Evolutionary conservation across 1,284 basidiomycete genomes (phyloP).

Genomic region (Amylostereum chailletii): DNA sequence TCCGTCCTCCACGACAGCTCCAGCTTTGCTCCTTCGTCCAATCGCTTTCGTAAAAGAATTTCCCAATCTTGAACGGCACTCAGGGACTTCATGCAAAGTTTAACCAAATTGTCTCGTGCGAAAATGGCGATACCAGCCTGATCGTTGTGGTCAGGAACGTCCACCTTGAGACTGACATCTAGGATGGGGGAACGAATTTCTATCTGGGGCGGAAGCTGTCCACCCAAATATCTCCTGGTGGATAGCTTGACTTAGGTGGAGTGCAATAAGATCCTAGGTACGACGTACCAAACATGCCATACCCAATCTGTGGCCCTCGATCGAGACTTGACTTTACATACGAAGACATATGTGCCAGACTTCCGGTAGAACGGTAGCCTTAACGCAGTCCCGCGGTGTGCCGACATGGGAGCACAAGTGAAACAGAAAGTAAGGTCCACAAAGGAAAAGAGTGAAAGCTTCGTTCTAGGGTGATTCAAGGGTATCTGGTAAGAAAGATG

Average conservation of each 20-base stretch:
- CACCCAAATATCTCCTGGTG: constrained; percentile 53
- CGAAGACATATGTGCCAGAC: constrained; percentile 69
- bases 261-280: not conserved
- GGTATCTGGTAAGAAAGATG: constrained; percentile 65
- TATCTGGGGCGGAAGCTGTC: constrained; percentile 33
- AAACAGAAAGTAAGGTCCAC: constrained; percentile 76
- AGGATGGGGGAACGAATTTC: constrained; percentile 39
- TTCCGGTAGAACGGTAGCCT: constrained; percentile 38
- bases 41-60: constrained; percentile 43
- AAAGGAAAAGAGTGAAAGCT: constrained; percentile 73
- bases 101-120: constrained; percentile 48
- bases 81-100: constrained; percentile 48
- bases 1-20: constrained; percentile 72
- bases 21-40: constrained; percentile 48
- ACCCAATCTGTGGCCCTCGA: constrained; percentile 75
- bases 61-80: constrained; percentile 52
- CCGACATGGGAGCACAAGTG: constrained; percentile 49
- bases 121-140: constrained; percentile 38
- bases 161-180: constrained; percentile 54
- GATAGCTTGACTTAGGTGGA: no score
- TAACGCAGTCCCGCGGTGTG: constrained; percentile 30
- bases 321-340: constrained; percentile 69
- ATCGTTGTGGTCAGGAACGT: constrained; percentile 43
- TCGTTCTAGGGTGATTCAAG: constrained; percentile 47
- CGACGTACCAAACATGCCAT: constrained; percentile 66